Conservation (phyloP, 2,329 filamentous ascomycete genomes). For the Chaetomium sp. region DNA sequence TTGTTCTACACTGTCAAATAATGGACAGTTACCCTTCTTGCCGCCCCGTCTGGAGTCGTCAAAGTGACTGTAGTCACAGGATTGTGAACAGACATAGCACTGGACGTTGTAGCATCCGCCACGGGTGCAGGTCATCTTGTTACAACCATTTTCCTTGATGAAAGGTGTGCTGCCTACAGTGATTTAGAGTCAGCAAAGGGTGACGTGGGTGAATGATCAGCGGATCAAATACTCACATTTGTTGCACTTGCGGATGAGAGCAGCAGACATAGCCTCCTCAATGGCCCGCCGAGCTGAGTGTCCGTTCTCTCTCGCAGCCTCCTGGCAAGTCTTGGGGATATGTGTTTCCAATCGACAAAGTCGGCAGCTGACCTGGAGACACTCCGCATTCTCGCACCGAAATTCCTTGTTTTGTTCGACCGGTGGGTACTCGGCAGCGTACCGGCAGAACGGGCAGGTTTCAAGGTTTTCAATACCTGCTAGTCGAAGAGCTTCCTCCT, state of each 20-base stretch:
- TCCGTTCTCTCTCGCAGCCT: slow-evolving; percentile 55
- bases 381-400: slow-evolving; percentile 60
- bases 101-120: slow-evolving; percentile 45
- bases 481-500: slow-evolving; percentile 60
- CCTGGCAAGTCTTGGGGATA: slow-evolving; percentile 64
- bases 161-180: slow-evolving; percentile 59
- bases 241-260: slow-evolving; percentile 71
- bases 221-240: slow-evolving; percentile 37
- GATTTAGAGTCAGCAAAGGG: slow-evolving; percentile 8
- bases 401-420: slow-evolving; percentile 67
- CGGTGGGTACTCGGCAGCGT: slow-evolving; percentile 65
- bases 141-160: slow-evolving; percentile 73
- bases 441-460: slow-evolving; percentile 76
- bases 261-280: slow-evolving; percentile 79
- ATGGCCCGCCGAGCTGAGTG: slow-evolving; percentile 57
- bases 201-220: not conserved
- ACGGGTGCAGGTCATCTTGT: slow-evolving; percentile 71
- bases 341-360: slow-evolving; percentile 64
- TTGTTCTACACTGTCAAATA: slow-evolving; percentile 57
- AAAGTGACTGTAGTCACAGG: slow-evolving; percentile 65
- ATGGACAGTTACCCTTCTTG: slow-evolving; percentile 52
- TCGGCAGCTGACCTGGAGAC: slow-evolving; percentile 58
- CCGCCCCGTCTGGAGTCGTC: slow-evolving; percentile 44
- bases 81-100: slow-evolving; percentile 67
- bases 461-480: slow-evolving; percentile 67